Evolutionary conservation across 352 stramenopile species (phyloP), one percentile per base, ranked within the genome.

Genomic region (Globisporangium recalcitrans): DNA sequence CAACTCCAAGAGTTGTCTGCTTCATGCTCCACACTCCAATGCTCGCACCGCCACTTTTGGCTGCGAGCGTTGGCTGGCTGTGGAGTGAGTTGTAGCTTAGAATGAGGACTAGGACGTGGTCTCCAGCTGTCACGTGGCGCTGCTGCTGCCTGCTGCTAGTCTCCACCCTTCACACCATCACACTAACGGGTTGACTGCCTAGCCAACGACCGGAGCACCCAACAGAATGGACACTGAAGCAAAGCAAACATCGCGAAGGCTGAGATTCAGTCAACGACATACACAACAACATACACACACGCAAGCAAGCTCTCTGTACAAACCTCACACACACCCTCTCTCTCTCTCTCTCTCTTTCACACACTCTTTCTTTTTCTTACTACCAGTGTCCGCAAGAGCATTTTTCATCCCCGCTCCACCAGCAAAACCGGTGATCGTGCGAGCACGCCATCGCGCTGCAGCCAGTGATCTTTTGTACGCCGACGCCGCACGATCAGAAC

Each of bases 361-460:
- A 34, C 7, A 8, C 31, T 34, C 36, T 32, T 11, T 32, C 7
- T 26, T 21, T 52, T 8, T 38, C 27, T 55, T 21, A 55, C 26
- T 55, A 38, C 1, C 46, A 4, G 5, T 9, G 4, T 2, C 9
- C 21, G 21, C 26, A 40, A 14, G 9, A 8, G 49, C 82, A 88
- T 67, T 74, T 80, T 34, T 72, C 55, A 0, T 7, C 36, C 0
- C 29, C 68, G 38, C 84, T 90, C 2, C 36, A 11, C 31, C 68
- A 89, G 68, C 84, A 93, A 47, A 93, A 93, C 5, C 75, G 46
- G 57, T 93, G 84, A 55, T 70, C 60, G n/a, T 79, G 78, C 40
- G 73, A 65, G 60, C 84, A 93, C 26, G 7, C 58, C 63, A 93
- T 85, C 26, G 60, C 67, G 58, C 82, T 82, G 67, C 81, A 93